phyloP scores from a whole-genome alignment of 1,139 yeast genomes.

The Saccharomycopsis phalli region DNA sequence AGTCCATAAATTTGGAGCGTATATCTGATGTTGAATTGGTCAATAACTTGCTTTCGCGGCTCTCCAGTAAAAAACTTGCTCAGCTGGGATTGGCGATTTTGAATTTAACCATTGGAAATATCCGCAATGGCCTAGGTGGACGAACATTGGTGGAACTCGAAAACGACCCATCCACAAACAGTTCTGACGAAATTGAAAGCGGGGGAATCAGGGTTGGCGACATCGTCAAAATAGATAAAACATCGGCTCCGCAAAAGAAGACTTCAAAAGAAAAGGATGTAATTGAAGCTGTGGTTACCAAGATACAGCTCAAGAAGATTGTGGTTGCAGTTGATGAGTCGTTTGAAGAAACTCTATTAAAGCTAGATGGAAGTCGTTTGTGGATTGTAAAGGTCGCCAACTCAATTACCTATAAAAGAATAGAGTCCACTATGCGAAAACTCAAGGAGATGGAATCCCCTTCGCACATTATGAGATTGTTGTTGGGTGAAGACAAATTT shows the following conservation, averaged over 20 bases:
- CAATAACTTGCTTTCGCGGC: constrained; percentile 36
- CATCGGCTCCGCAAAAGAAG: constrained; percentile 7
- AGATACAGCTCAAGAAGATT: constrained; percentile 37
- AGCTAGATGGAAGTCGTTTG: constrained; percentile 39
- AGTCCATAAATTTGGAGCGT: constrained; percentile 49
- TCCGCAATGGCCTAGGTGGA: constrained; percentile 78
- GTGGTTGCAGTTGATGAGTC: constrained; percentile 55
- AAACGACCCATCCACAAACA: constrained; percentile 46
- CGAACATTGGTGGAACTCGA: constrained; percentile 58
- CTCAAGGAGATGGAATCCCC: constrained; percentile 40
- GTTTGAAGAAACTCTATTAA: constrained; percentile 37
- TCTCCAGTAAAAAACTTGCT: constrained; percentile 59
- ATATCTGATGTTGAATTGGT: constrained; percentile 51
- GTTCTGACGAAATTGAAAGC: constrained; percentile 32
- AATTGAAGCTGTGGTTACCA: constrained; percentile 27
- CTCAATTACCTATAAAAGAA: constrained; percentile 64
- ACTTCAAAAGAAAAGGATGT: constrained; percentile 19
- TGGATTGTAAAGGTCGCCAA: constrained; percentile 64
- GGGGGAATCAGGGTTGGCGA: constrained; percentile 74
- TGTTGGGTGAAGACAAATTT: constrained; percentile 38
- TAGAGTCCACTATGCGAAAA: constrained; percentile 72
- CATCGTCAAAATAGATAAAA: constrained; percentile 45
- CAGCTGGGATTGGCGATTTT: constrained; percentile 66
- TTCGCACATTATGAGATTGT: constrained; percentile 34
- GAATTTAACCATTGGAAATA: constrained; percentile 50